Base-by-base conservation (phyloP, 352 stramenopile genomes). In the Phytophthora syringae region DNA sequence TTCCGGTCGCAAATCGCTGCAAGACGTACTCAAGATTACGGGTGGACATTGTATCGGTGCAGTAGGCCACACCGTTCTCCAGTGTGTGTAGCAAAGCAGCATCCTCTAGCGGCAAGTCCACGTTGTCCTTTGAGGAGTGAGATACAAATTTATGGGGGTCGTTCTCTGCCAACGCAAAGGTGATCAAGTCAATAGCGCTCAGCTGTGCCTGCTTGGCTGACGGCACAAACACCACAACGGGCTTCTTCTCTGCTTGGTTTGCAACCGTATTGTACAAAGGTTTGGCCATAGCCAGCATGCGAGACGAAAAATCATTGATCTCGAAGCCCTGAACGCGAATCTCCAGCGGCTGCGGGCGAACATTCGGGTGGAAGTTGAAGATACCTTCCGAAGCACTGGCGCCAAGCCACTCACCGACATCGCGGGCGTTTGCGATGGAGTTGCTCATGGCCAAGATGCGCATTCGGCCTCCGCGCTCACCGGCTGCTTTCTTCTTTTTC, bases 341-440 rank as follows among this genome's bases (percentile, higher is more conserved):
- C 71, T 99, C 97, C 15, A 99, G 74, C 10, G 97, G 97, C 58
- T 98, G 86, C 2, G 98, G 98, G 51, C 98, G 85, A 27, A 98
- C 97, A 28, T 98, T 97, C 39, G 95, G 96, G 62, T 82, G 74
- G 61, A 78, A 82, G 34, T 80, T 82, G 43, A 78, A 89, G 22
- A 88, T 80, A 28, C 97, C 78, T 55, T 93, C 92, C 25, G 98
- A 90, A 1, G 77, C 74, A 27, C 84, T 89, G 7, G 97, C 96
- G 15, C 98, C 98, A 40, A 99, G 94, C 98, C 98, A 99, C 61
- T 99, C 97, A 22, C 95, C 98, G 9, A 99, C 86, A 76, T 99
- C 98, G 30, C 93, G 74, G 13, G 95, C 97, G 77, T 99, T 99
- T 6, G 98, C 97, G 18, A 99, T 79, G 13, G 96, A 98, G 36